Base-by-base conservation (phyloP, 805 yeast species). In the Kazachstania kunashirensis region DNA sequence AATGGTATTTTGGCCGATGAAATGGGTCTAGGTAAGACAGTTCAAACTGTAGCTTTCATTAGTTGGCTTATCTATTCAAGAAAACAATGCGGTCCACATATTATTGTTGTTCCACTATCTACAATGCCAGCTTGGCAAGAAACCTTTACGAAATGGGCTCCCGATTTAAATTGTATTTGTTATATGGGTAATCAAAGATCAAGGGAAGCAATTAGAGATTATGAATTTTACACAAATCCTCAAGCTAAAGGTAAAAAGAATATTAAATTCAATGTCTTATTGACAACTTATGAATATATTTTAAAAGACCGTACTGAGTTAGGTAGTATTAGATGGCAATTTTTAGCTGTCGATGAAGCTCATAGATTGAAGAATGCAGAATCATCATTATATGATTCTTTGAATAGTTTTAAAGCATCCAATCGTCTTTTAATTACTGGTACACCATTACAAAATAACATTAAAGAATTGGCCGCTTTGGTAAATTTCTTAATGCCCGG, bases 81-180 rank as follows among this genome's bases (percentile, higher is more conserved):
- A 57, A 75, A 95, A 61, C 98, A 92, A 55, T 84, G 88, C 60
- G 99, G 99, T 6, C 98, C 99, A 2, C 96, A 89, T 59, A 56
- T 92, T 30, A 92, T 92, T 14, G 98, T 92, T 21, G 98, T 92
- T 6, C 99, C 99, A 1, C 65, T 92, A 39, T 83, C 95, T 2
- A 92, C 99, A 0, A 77, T 92, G 38, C 96, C 97, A 3, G 95
- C 98, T 0, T 92, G 99, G 99, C 97, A 92, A 63, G 98, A 92
- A 56, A 92, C 98, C 3, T 84, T 92, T 60, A 97, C 92, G 50
- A 75, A 78, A 52, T 92, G 99, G 99, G 74, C 98, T 0, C 97
- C 98, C 2, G 97, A 88, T 55, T 68, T 92, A 42, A 92, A 94
- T 56, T 85, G 89, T 61, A 76, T 92, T 43, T 85, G 84, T 52